phyloP scores from a whole-genome alignment of 805 yeast species.

The Babjeviella inositovora region DNA sequence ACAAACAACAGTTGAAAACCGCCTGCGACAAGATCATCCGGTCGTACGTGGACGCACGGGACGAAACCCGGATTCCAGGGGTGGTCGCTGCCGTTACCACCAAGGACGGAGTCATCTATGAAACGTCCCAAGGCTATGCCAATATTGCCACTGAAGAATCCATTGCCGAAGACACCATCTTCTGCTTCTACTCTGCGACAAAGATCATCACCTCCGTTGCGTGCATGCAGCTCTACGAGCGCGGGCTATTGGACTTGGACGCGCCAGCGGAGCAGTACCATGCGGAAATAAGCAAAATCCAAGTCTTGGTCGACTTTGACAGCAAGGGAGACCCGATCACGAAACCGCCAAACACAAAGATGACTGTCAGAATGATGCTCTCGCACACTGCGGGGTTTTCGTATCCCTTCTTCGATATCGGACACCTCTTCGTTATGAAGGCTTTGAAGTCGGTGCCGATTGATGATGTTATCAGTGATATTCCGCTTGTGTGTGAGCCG shows the following conservation, averaged over 20 bases:
- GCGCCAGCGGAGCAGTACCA: conserved; percentile 11
- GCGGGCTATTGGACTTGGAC: conserved; percentile 12
- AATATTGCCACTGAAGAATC: conserved; percentile 3
- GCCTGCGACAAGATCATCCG: too few species aligned
- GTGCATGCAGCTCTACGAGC: conserved; percentile 13
- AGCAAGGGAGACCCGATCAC: conserved; percentile 8
- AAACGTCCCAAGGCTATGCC: conserved; percentile 3
- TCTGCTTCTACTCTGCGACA: conserved; percentile 14
- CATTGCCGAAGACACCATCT: conserved; percentile 8
- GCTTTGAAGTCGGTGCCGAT: too few species aligned
- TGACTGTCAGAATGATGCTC: conserved; percentile 15
- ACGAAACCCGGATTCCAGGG: conserved; percentile 1
- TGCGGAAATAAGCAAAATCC: conserved; percentile 11
- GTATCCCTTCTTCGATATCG: conserved; percentile 11
- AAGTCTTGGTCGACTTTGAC: conserved; percentile 7
- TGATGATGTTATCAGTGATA: conserved; percentile 5
- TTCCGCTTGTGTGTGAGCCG: conserved; percentile 16
- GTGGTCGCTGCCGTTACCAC: conserved; percentile 2
- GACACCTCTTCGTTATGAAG: too few species aligned
- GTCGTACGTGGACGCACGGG: too few species aligned
- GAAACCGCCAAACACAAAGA: conserved; percentile 8
- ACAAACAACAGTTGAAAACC: too few species aligned
- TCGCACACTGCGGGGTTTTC: conserved; percentile 21
- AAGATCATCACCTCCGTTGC: conserved; percentile 13
- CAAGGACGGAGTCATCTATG: conserved; percentile 1